A percentile compares a stretch with the other conserved stretches of the same genome.
Evolutionary conservation across 169 alveolate species (phyloP).

Genomic region (Plasmodium inui): DNA sequence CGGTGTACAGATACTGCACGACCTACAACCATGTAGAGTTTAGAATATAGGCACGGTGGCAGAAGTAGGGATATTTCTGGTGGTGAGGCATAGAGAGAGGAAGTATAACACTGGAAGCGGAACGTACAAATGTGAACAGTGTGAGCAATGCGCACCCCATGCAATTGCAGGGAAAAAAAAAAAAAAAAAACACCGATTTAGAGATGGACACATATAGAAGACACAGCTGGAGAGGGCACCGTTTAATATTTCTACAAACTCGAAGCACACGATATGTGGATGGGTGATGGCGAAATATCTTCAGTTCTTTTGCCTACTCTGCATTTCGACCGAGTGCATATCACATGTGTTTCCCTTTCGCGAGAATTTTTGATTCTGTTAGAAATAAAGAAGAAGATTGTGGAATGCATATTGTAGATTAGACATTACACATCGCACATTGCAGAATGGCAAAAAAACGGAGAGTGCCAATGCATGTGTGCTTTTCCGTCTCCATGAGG

Average conservation of each 20-base stretch:
- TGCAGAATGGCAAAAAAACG: background rate
- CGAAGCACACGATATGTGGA: background rate
- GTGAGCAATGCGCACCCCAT: background rate
- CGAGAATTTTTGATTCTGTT: slow-evolving; percentile 55
- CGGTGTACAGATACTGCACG: slow-evolving; percentile 53
- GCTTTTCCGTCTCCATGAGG: background rate
- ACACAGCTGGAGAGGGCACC: background rate
- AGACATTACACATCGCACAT: no score
- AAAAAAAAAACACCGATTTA: background rate
- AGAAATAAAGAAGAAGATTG: background rate
- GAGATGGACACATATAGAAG: background rate
- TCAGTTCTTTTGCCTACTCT: slow-evolving; percentile 3
- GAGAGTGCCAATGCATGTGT: background rate
- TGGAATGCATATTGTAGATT: no score
- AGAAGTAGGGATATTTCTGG: background rate
- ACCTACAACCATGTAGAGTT: slow-evolving; percentile 21
- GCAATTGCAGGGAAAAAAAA: background rate
- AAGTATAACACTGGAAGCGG: background rate
- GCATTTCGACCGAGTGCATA: background rate
- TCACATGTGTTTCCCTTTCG: slow-evolving; percentile 25
- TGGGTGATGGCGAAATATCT: background rate
- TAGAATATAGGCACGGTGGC: background rate
- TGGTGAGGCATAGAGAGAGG: background rate
- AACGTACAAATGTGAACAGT: background rate
- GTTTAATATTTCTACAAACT: background rate